Base-by-base conservation (phyloP, 2,329 filamentous ascomycete genomes). In the Capronia coronata region DNA sequence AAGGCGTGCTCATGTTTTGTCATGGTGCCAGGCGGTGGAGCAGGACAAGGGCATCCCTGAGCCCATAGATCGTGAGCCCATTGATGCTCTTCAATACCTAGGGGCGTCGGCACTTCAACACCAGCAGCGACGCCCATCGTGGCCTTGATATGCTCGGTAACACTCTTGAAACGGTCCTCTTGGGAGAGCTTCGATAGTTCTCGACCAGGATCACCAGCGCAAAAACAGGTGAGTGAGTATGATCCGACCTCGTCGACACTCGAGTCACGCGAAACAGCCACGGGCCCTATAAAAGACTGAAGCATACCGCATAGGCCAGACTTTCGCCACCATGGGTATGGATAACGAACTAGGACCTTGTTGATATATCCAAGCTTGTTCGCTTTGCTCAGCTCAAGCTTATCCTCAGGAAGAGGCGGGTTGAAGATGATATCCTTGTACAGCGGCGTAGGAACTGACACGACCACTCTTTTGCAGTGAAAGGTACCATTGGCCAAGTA, bases 271-370 rank as follows among this genome's bases (percentile, higher is more conserved):
- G 68, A 64, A 0, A 77, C 67, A 2, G 64, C 61, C 2, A 68
- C 68, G 0, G 76, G 76, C 0, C 75, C 76, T 3, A 11, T n/a
- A 40, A 72, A 72, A 0, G 71, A 73, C 43, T 72, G 68, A 1
- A 66, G 74, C 63, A 2, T 60, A 1, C 71, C 73, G 41, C 65
- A 69, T 9, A 71, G 60, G 0, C 44, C 53, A 21, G 44, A 43
- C 30, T 51, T 46, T 19, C 44, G 43, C 77, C 76, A 79, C 61
- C 70, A 76, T 0, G 73, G 69, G 2, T 61, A 48, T 5, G 59
- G 55, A 57, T 70, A 76, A 7, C 63, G 55, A 29, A 73, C 59
- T 50, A 79, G 75, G 2, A 69, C 69, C 60, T 80, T 80, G 45
- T 68, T 70, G 54, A 76, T 76, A 51, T 72, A 72, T 2, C 76